phyloP scores from a whole-genome alignment of 2,329 filamentous ascomycete species.

The Fusarium tupiense region DNA sequence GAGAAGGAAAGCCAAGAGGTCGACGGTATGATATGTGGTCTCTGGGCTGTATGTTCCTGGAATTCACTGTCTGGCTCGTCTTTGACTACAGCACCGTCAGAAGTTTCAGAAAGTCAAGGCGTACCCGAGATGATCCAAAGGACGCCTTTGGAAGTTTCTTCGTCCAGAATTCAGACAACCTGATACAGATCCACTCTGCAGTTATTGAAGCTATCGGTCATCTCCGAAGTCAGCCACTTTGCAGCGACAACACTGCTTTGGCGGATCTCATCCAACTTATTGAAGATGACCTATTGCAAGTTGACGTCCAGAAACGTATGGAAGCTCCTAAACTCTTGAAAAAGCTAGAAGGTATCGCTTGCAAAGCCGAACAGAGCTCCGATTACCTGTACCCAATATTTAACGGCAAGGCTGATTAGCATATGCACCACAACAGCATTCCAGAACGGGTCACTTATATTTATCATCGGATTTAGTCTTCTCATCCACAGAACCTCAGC shows the following conservation, averaged over 20 bases:
- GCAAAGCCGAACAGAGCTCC: neutral
- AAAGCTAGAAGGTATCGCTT: neutral
- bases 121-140: neutral
- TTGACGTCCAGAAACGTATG: neutral
- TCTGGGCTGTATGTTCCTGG: constrained; percentile 28
- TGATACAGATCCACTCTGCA: neutral
- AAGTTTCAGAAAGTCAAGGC: neutral
- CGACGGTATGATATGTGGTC: constrained; percentile 32
- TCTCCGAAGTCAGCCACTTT: neutral
- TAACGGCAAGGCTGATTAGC: neutral
- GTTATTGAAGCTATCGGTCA: neutral
- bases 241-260: neutral
- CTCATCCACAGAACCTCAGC: rapidly evolving
- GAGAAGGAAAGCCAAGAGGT: neutral
- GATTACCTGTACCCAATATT: neutral
- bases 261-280: constrained; percentile 6
- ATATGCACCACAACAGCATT: neutral
- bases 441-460: rapidly evolving
- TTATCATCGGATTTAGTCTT: neutral
- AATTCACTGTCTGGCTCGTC: constrained; percentile 27
- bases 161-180: neutral
- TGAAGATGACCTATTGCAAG: neutral
- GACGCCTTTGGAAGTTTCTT: constrained; percentile 14
- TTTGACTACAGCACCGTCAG: neutral
- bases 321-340: neutral